Evolutionary conservation across 1,284 basidiomycete genomes (phyloP).

Genomic region (Ustilago curta): DNA sequence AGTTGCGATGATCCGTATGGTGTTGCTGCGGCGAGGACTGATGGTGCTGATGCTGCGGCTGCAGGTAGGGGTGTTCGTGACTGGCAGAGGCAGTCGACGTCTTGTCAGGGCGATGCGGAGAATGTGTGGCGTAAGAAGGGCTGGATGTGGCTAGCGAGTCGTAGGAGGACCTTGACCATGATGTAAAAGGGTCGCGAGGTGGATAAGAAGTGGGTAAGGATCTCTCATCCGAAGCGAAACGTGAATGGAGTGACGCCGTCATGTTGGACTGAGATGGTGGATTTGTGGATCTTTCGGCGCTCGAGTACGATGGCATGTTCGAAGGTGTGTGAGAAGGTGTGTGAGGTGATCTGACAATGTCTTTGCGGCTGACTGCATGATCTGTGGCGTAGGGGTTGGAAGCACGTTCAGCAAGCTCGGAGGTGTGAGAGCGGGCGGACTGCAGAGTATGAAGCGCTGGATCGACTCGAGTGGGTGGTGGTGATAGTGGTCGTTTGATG

Average conservation of each 20-base stretch:
- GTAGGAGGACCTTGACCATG: slow-evolving; percentile 14
- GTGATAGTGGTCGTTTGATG: slow-evolving; percentile 7
- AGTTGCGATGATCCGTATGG: slow-evolving; percentile 4
- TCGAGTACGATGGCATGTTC: neutral
- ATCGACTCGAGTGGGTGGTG: neutral
- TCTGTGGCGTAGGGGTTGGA: neutral
- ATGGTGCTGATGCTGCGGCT: slow-evolving; percentile 12
- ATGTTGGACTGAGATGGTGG: slow-evolving; percentile 12
- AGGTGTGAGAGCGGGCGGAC: neutral
- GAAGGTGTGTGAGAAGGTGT: neutral
- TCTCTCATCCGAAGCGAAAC: slow-evolving; percentile 6
- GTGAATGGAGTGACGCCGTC: slow-evolving; percentile 15
- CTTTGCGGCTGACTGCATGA: neutral
- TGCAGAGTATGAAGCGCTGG: neutral
- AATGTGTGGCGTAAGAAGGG: slow-evolving; percentile 8
- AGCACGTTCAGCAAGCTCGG: neutral
- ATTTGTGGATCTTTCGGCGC: neutral
- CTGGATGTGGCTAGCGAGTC: slow-evolving; percentile 5
- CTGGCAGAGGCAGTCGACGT: slow-evolving; percentile 2
- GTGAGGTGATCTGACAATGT: neutral
- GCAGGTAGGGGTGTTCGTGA: slow-evolving; percentile 17
- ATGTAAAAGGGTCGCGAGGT: slow-evolving; percentile 5
- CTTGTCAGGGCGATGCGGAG: slow-evolving; percentile 2
- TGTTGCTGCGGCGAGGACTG: slow-evolving; percentile 1
- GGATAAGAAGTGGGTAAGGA: neutral